Percentiles rank a stretch among this genome's conserved stretches.
Conservation (phyloP, 192 early-diverging fungal genomes). For the Coemansia sp. region DNA sequence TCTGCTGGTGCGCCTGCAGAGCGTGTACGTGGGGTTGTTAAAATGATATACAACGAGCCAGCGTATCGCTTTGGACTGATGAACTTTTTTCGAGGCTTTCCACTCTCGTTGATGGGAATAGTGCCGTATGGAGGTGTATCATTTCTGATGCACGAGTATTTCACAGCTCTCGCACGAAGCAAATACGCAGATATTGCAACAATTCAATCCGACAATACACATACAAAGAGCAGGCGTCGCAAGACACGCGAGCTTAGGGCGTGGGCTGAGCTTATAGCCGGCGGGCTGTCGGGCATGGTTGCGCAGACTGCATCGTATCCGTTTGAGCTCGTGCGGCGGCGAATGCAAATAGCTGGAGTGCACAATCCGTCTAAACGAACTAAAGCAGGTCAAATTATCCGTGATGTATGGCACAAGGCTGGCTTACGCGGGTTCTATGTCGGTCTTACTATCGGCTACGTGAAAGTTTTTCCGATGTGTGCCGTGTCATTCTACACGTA, state of each 20-base stretch:
- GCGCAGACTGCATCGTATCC: slow-evolving; percentile 91
- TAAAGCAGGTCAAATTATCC: slow-evolving; percentile 61
- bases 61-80: slow-evolving; percentile 51
- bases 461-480: slow-evolving; percentile 94
- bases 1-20: slow-evolving; percentile 24
- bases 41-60: slow-evolving; percentile 78
- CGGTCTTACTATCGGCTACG: slow-evolving; percentile 94
- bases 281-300: slow-evolving; percentile 81
- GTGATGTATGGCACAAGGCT: slow-evolving; percentile 62
- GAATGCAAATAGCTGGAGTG: slow-evolving; percentile 79
- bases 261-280: slow-evolving; percentile 79
- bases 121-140: slow-evolving; percentile 96
- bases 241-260: slow-evolving; percentile 62
- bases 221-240: slow-evolving; percentile 25
- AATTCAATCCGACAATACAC: not conserved
- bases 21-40: slow-evolving; percentile 59
- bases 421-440: slow-evolving; percentile 92
- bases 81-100: slow-evolving; percentile 96
- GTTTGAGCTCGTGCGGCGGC: slow-evolving; percentile 85
- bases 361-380: slow-evolving; percentile 56
- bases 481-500: slow-evolving; percentile 88
- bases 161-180: slow-evolving; percentile 64
- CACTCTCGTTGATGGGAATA: slow-evolving; percentile 89
- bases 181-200: slow-evolving; percentile 45
- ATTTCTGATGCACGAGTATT: slow-evolving; percentile 84